These are phyloP conservation scores for Phyllosticta citribraziliensis DNA, from an alignment of 2,329 filamentous ascomycete genomes.

Conservation along the genomic window DNA sequence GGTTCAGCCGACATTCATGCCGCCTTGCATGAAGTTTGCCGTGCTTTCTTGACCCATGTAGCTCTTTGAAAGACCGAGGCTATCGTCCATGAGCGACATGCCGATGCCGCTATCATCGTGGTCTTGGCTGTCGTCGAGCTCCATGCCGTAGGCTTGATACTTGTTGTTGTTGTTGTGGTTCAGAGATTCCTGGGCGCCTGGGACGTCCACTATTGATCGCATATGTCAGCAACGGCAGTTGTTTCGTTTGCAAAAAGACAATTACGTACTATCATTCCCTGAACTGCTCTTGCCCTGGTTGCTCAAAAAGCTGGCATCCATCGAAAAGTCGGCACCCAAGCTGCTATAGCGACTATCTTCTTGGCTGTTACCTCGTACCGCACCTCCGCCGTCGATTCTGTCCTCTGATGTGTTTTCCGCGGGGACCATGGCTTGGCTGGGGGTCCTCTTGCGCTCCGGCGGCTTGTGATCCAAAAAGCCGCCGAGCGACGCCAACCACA, in stretches of 20 bases:
- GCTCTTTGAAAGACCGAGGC: conserved; percentile 1
- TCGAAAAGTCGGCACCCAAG: conserved; percentile 26
- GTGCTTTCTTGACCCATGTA: conserved; percentile 5
- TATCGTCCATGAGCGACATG: conserved; percentile 13
- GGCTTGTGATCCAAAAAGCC: conserved; percentile 60
- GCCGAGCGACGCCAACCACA: conserved; percentile 80
- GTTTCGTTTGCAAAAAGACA: neutral
- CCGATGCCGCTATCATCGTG: conserved; percentile 13
- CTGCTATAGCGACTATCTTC: conserved; percentile 30
- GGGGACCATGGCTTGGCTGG: conserved; percentile 19
- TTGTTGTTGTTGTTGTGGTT: conserved; percentile 7
- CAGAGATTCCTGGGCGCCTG: conserved; percentile 4
- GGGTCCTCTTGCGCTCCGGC: conserved; percentile 19
- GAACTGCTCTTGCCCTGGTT: conserved; percentile 8
- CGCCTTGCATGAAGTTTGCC: conserved; percentile 2
- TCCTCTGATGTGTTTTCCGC: conserved; percentile 22
- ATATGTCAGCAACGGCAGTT: conserved; percentile 5
- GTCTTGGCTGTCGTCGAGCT: conserved; percentile 6
- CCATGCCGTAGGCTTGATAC: conserved; percentile 8
- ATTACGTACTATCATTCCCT: conserved; percentile 10
- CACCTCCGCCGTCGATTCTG: conserved; percentile 24
- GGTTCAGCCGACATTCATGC: conserved; percentile 4
- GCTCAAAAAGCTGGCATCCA: conserved; percentile 13
- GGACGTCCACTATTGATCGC: conserved; percentile 2
- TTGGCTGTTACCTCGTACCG: conserved; percentile 21